phyloP scores from a whole-genome alignment of 2,329 filamentous ascomycete genomes.

The Aureobasidium sp. region DNA sequence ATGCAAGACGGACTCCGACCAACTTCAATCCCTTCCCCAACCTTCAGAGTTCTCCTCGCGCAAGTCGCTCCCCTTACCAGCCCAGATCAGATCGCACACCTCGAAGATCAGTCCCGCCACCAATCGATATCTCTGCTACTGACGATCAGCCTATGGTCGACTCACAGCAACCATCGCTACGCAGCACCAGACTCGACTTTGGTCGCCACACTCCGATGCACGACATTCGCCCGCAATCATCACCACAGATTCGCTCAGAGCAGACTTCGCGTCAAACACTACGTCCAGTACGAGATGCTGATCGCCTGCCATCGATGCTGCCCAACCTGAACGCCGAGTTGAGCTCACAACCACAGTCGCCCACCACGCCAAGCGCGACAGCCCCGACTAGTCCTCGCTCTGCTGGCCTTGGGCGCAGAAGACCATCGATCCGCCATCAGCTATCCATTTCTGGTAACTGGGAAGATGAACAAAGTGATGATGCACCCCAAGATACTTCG shows the following conservation, averaged over 20 bases:
- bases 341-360: constrained; percentile 84
- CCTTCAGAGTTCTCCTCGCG: neutral
- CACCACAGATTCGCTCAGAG: constrained; percentile 23
- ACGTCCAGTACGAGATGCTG: constrained; percentile 71
- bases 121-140: constrained; percentile 68
- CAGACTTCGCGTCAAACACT: constrained; percentile 35
- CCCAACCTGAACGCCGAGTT: constrained; percentile 61
- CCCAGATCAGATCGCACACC: constrained; percentile 34
- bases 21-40: constrained; percentile 4
- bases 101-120: constrained; percentile 69
- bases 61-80: constrained; percentile 2
- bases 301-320: constrained; percentile 77
- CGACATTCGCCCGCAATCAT: constrained; percentile 23
- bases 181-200: constrained; percentile 10
- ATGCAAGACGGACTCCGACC: constrained; percentile 6
- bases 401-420: constrained; percentile 53
- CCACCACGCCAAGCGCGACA: constrained; percentile 72
- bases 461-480: constrained; percentile 80
- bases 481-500: constrained; percentile 60
- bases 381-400: constrained; percentile 40
- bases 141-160: constrained; percentile 9
- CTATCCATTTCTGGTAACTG: constrained; percentile 68
- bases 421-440: constrained; percentile 84
- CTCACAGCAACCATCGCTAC: neutral
- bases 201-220: constrained; percentile 11